Conservation (phyloP, 1,284 basidiomycete species). For the Acaromyces ingoldii region DNA sequence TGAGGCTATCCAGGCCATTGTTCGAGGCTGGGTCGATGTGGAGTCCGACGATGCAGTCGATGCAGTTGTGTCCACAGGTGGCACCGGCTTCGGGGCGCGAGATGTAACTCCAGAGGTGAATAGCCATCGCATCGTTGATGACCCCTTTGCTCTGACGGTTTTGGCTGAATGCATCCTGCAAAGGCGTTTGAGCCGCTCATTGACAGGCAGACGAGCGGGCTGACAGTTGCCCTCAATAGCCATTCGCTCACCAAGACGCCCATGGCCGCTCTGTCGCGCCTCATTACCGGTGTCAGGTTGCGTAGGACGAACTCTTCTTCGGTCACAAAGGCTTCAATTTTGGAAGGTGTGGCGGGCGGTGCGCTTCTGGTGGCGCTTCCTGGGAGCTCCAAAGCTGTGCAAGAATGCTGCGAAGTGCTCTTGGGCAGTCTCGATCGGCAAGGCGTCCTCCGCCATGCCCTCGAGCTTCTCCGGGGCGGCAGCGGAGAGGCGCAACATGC, state of each 20-base stretch:
- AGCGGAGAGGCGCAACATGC: slow-evolving; percentile 62
- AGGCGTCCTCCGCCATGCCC: slow-evolving; percentile 62
- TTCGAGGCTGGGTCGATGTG: slow-evolving; percentile 16
- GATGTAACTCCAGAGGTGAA: slow-evolving; percentile 75
- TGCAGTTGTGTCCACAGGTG: slow-evolving; percentile 66
- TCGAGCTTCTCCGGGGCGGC: slow-evolving; percentile 69
- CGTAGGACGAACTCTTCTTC: background rate
- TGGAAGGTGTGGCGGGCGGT: slow-evolving; percentile 35
- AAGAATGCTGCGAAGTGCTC: slow-evolving; percentile 67
- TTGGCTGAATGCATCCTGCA: background rate
- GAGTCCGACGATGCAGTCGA: background rate
- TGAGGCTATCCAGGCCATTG: slow-evolving; percentile 3
- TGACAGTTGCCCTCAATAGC: slow-evolving; percentile 70
- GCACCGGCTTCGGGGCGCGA: slow-evolving; percentile 74
- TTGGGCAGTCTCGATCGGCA: slow-evolving; percentile 55
- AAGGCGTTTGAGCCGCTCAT: slow-evolving; percentile 67
- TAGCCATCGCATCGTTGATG: slow-evolving; percentile 2
- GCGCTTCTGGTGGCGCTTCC: slow-evolving; percentile 74
- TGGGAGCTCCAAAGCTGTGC: slow-evolving; percentile 76
- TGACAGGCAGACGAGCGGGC: slow-evolving; percentile 67
- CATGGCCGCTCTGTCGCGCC: slow-evolving; percentile 72
- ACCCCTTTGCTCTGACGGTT: background rate
- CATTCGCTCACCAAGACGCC: slow-evolving; percentile 69
- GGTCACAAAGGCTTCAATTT: background rate
- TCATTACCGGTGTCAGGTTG: slow-evolving; percentile 65